Percentiles rank a stretch among this genome's conserved stretches.
phyloP scores from a whole-genome alignment of 1,284 basidiomycete species.

The Puccinia horiana region DNA sequence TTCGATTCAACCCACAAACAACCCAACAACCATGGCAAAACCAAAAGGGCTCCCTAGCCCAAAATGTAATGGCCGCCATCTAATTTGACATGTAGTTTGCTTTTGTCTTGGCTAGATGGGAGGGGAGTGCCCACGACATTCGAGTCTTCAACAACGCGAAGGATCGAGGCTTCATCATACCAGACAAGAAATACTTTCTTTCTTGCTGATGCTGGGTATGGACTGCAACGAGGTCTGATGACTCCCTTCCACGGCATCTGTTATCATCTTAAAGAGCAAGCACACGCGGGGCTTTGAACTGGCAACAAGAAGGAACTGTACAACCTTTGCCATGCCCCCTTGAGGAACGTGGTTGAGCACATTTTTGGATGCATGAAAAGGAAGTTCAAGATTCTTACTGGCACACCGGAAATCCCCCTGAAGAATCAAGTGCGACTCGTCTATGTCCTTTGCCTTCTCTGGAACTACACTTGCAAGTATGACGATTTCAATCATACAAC shows the following conservation, averaged over 20 bases:
- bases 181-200: background rate
- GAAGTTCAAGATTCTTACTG: background rate
- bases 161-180: background rate
- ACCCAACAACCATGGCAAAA: no score
- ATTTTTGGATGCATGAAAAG: background rate
- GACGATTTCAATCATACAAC: background rate
- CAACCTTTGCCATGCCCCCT: no score
- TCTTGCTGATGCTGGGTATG: background rate
- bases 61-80: no score
- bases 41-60: no score
- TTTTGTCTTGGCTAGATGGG: background rate
- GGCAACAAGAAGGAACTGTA: background rate
- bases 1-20: background rate
- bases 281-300: background rate
- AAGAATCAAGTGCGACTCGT: background rate
- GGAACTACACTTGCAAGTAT: background rate
- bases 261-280: slow-evolving; percentile 61
- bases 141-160: background rate
- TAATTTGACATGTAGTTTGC: background rate
- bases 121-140: background rate
- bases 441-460: background rate
- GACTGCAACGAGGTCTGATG: slow-evolving; percentile 54
- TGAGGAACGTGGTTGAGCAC: background rate
- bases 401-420: background rate
- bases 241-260: no score